Conservation (phyloP, 192 early-diverging fungal genomes). For the Podochytrium sp. region DNA sequence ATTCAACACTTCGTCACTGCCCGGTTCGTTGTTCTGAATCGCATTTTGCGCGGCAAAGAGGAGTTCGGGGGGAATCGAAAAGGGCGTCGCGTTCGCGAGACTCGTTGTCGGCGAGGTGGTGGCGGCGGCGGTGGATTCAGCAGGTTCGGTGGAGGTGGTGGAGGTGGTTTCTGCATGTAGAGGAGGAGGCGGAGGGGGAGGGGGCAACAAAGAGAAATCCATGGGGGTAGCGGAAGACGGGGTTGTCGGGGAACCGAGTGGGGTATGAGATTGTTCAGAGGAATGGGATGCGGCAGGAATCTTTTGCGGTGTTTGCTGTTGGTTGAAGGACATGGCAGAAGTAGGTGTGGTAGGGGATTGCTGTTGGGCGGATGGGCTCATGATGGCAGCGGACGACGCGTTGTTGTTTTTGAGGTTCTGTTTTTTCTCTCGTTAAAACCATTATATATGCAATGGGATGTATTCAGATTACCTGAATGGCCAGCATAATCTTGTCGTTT, state of each 20-base stretch:
- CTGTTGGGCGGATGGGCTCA: neutral
- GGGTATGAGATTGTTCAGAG: slow-evolving; percentile 1
- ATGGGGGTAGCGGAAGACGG: neutral
- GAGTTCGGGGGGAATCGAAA: slow-evolving; percentile 22
- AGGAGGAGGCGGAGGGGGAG: slow-evolving; percentile 3
- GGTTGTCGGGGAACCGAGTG: neutral
- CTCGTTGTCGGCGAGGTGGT: neutral
- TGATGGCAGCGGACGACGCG: too few relatives aligned
- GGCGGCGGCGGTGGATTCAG: neutral
- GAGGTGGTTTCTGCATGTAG: neutral
- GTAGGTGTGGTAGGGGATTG: neutral
- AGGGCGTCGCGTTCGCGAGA: neutral
- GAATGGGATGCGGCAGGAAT: neutral
- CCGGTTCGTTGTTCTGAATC: slow-evolving; percentile 19
- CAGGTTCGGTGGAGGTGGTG: neutral
- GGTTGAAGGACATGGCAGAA: neutral
- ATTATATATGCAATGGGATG: neutral
- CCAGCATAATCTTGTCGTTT: slow-evolving; percentile 15
- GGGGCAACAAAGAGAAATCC: neutral
- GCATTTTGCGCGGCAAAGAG: slow-evolving; percentile 27
- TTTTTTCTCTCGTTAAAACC: neutral
- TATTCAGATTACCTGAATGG: slow-evolving; percentile 13
- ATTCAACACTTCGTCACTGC: slow-evolving; percentile 22
- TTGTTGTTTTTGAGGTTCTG: neutral
- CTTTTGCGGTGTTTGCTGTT: neutral